Conservation (phyloP, 345 rosid genomes). For the Gossypium raimondii region DNA sequence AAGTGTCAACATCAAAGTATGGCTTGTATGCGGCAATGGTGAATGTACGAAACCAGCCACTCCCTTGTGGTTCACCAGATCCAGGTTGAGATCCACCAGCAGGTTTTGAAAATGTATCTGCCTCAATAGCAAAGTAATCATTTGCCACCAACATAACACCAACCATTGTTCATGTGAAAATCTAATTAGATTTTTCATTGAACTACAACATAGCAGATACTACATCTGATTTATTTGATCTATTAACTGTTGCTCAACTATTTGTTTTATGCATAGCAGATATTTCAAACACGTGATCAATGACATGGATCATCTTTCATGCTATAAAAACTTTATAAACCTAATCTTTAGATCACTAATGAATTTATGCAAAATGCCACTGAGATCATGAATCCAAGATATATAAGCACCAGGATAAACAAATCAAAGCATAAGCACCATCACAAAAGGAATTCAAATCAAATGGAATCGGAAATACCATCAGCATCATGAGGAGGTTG, state of each 20-base stretch:
- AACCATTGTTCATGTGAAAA: neutral
- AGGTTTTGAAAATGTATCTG: conserved; percentile 83
- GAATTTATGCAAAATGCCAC: neutral
- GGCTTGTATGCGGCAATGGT: conserved; percentile 79
- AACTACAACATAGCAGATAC: neutral
- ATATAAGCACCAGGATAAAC: neutral
- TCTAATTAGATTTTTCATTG: neutral
- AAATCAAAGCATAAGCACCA: neutral
- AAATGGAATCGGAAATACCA: conserved; percentile 31
- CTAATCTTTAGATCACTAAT: neutral
- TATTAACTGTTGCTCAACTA: neutral
- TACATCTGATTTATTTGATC: neutral
- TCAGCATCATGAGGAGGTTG: conserved; percentile 88
- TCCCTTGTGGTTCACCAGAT: conserved; percentile 61
- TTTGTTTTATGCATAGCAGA: neutral
- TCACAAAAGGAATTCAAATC: neutral
- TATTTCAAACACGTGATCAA: neutral
- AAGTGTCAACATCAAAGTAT: conserved; percentile 89
- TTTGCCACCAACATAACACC: neutral
- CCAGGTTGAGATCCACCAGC: conserved; percentile 40
- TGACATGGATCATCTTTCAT: neutral
- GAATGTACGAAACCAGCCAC: conserved; percentile 76
- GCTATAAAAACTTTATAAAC: neutral
- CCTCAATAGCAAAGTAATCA: conserved; percentile 20
- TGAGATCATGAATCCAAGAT: neutral